phyloP scores from a whole-genome alignment of 306 rosid genomes.

The Lathyrus sativus region DNA sequence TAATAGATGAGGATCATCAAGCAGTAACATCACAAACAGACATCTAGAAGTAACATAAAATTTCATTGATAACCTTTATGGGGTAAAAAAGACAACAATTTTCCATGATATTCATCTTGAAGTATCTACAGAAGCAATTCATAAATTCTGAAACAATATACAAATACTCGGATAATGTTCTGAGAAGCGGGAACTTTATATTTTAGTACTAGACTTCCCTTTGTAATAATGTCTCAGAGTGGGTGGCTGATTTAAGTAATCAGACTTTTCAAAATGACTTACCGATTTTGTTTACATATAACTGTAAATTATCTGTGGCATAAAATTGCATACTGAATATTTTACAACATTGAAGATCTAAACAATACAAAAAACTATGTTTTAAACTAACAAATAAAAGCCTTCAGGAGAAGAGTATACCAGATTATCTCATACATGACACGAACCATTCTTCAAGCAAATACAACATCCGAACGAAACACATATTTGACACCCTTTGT shows the following conservation, averaged over 20 bases:
- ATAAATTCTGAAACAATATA: not conserved
- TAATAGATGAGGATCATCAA: constrained; percentile 1
- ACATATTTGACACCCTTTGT: constrained; percentile 79
- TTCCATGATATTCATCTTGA: constrained; percentile 11
- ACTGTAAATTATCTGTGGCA: constrained; percentile 10
- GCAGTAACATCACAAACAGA: constrained; percentile 8
- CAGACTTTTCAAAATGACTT: constrained; percentile 16
- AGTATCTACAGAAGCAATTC: not conserved
- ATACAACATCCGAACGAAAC: constrained; percentile 80
- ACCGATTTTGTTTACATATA: constrained; percentile 1
- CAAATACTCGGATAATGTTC: constrained; percentile 14
- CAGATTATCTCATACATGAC: constrained; percentile 25
- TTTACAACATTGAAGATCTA: constrained; percentile 18
- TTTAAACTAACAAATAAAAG: constrained; percentile 25
- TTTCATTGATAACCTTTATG: not conserved
- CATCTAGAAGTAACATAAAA: not conserved
- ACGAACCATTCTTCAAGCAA: constrained; percentile 55
- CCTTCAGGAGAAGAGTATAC: constrained; percentile 33
- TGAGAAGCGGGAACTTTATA: not conserved
- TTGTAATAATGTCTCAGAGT: constrained; percentile 2
- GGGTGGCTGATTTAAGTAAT: constrained; percentile 18
- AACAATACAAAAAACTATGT: not conserved
- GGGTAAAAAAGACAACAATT: not conserved
- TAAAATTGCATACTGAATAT: constrained; percentile 23
- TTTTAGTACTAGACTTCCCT: constrained; percentile 1